These are phyloP conservation scores for Phoma sp. DNA, from an alignment of 2,329 filamentous ascomycete genomes.

Conservation along the genomic window DNA sequence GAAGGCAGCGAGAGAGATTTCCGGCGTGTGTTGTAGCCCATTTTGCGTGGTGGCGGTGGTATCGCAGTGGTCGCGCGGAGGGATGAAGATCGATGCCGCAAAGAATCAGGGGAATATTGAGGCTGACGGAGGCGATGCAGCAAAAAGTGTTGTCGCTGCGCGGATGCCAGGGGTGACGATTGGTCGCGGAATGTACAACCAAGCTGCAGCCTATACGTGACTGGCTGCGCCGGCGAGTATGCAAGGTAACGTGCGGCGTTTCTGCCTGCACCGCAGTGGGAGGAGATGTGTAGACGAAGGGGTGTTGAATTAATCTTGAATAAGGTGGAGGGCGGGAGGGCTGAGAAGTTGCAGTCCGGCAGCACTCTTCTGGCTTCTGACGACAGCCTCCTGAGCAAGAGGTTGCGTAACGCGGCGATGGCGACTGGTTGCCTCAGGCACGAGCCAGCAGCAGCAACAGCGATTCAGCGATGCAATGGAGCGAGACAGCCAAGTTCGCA, in stretches of 20 bases:
- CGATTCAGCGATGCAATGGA: conserved; percentile 12
- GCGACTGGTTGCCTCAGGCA: conserved; percentile 30
- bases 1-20: conserved; percentile 94
- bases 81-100: conserved; percentile 8
- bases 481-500: conserved; percentile 30
- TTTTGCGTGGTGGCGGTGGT: conserved; percentile 51
- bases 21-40: conserved; percentile 96
- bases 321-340: conserved; percentile 19
- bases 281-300: conserved; percentile 9
- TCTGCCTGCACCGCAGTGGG: conserved; percentile 32
- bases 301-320: conserved; percentile 23
- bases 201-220: conserved; percentile 40
- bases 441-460: conserved; percentile 18
- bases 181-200: conserved; percentile 45
- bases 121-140: conserved; percentile 34
- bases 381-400: conserved; percentile 42
- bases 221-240: conserved; percentile 31
- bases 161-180: conserved; percentile 42
- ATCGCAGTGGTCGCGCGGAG: conserved; percentile 13
- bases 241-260: conserved; percentile 43
- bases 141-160: conserved; percentile 41
- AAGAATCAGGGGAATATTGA: conserved; percentile 32
- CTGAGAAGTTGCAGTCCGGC: conserved; percentile 22
- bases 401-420: conserved; percentile 38
- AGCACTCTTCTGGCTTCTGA: conserved; percentile 30